phyloP scores from a whole-genome alignment of 495 filamentous ascomycete species.

The Penicillium coffeae region DNA sequence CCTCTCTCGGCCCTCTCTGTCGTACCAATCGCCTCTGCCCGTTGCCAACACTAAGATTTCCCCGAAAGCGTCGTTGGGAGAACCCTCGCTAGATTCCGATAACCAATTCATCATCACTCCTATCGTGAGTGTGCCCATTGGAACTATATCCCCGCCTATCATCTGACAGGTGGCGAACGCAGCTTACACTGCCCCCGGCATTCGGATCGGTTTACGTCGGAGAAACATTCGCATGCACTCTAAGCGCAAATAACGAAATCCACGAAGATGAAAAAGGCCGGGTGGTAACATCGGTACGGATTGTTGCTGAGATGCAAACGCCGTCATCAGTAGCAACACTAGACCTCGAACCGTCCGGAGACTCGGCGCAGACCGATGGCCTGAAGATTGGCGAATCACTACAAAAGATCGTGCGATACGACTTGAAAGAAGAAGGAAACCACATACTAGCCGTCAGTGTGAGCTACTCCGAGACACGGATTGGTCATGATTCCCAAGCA shows the following conservation, averaged over 20 bases:
- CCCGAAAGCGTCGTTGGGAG: constrained; percentile 48
- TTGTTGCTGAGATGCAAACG: constrained; percentile 93
- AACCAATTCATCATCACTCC: constrained; percentile 58
- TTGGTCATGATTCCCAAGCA: constrained; percentile 52
- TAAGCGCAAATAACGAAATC: constrained; percentile 91
- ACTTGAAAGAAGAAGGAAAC: constrained; percentile 89
- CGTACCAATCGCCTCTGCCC: constrained; percentile 56
- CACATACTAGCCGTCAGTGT: constrained; percentile 94
- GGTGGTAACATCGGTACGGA: constrained; percentile 67
- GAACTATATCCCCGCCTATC: neutral
- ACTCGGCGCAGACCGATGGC: constrained; percentile 38
- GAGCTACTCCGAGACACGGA: constrained; percentile 69
- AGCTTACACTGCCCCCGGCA: constrained; percentile 85
- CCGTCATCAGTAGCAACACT: constrained; percentile 60
- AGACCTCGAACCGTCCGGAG: constrained; percentile 47
- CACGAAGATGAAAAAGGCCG: constrained; percentile 39
- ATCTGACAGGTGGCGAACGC: constrained; percentile 1
- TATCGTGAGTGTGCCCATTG: constrained; percentile 37
- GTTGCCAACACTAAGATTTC: constrained; percentile 45
- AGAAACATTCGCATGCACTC: constrained; percentile 88
- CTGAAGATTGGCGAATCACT: constrained; percentile 65
- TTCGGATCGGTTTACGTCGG: constrained; percentile 96
- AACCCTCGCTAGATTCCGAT: constrained; percentile 44
- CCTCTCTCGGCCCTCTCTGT: constrained; percentile 54
- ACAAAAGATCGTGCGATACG: constrained; percentile 79